Conservation (phyloP, 495 filamentous ascomycete species). For the Xylaria venustula region DNA sequence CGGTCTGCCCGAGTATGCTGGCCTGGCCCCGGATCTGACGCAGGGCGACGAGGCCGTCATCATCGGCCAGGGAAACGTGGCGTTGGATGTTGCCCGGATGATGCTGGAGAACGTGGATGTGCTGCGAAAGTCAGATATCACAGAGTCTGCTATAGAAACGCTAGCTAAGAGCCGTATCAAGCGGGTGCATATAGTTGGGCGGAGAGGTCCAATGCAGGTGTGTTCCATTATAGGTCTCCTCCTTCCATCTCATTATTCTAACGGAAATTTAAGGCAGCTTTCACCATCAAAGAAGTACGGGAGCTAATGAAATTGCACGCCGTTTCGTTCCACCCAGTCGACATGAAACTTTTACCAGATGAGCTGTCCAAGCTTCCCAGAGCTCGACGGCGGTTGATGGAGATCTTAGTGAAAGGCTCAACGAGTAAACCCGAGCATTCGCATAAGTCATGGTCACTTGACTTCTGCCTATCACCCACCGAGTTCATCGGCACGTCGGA, state of each 20-base stretch:
- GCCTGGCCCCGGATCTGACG: constrained; percentile 73
- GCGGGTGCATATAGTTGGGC: constrained; percentile 78
- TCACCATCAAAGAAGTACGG: constrained; percentile 90
- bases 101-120: constrained; percentile 69
- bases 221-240: not conserved
- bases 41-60: constrained; percentile 81
- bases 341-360: constrained; percentile 60
- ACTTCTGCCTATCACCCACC: constrained; percentile 76
- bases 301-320: constrained; percentile 77
- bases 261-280: constrained; percentile 61
- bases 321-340: constrained; percentile 70
- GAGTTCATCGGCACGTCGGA: constrained; percentile 57
- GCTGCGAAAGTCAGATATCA: constrained; percentile 81
- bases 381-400: constrained; percentile 70
- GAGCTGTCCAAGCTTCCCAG: constrained; percentile 65
- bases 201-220: constrained; percentile 84
- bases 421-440: constrained; percentile 43
- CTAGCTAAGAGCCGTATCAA: constrained; percentile 73
- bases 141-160: constrained; percentile 73
- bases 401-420: constrained; percentile 76
- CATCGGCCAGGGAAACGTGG: constrained; percentile 94
- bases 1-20: constrained; percentile 79
- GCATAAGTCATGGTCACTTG: constrained; percentile 74
- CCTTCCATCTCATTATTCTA: not conserved
- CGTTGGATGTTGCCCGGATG: constrained; percentile 88